Evolutionary conservation across 257 asterid species (phyloP), one percentile per base, ranked within the genome.

Genomic region (Apocynum venetum): DNA sequence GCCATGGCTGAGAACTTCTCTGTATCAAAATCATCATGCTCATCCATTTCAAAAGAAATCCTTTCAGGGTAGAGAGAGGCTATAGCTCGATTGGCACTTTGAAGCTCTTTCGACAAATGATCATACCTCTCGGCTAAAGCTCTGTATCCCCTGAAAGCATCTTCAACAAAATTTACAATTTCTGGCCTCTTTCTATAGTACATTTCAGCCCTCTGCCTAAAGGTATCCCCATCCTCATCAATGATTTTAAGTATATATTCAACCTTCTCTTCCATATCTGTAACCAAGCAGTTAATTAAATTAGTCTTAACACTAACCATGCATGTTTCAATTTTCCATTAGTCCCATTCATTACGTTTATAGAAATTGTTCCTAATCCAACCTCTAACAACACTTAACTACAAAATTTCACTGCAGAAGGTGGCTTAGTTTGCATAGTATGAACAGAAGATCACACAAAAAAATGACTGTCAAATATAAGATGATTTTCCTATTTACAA

Each of bases 241-340:
- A 88, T 79, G 77, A 88, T 82, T 69, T 80, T 83, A 40, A 88
- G 88, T 77, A 85, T 84, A 70, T 83, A 82, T 11, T 82, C 87
- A 13, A 88, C 92, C 76, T 88, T 88, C 79, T 87, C 90, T 80
- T 85, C 92, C 89, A 88, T 88, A 79, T 86, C 92, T 88, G 86
- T 76, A 76, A 78, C 63, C 56, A 69, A 38, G 78, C 48, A 71
- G 48, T 68, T 44, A 13, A 35, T 8, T 55, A 8, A 53, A 64
- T 77, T 65, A 78, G 15, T 38, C 38, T 36, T 44, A 40, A 66
- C 31, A 4, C 41, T 8, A 8, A 5, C 0, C 9, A n/a, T 59
- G 38, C 40, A 57, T 60, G 14, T 46, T 4, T 25, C 31, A 25
- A 25, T 25, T 25, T 25, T 25, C 31, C 31, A 25, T 25, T 25